Percentiles rank a stretch among this genome's conserved stretches.
Conservation (phyloP, 306 rosid species). For the Nissolia schottii region DNA sequence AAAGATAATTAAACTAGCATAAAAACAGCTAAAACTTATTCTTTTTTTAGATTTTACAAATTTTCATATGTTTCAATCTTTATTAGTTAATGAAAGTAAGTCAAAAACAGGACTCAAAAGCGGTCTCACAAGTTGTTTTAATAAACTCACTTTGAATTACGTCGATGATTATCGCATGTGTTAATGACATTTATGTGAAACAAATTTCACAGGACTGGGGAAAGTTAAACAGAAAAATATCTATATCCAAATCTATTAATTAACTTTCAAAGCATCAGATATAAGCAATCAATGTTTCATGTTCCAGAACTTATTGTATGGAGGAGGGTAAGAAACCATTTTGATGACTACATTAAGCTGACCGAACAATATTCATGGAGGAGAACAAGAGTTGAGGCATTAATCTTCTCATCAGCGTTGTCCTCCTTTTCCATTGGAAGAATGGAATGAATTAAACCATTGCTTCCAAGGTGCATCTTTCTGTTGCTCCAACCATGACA, state of each 20-base stretch:
- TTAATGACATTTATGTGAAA: no score
- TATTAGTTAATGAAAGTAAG: not conserved
- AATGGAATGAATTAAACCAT: constrained; percentile 51
- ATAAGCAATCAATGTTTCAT: not conserved
- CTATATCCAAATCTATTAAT: not conserved
- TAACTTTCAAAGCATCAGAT: not conserved
- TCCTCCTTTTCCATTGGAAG: constrained; percentile 41
- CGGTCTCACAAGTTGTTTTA: not conserved
- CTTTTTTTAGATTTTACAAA: no score
- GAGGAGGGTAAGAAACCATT: not conserved
- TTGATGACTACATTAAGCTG: not conserved
- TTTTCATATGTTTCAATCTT: no score
- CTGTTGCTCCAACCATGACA: constrained; percentile 90
- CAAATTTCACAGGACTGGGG: not conserved
- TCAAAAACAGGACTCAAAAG: not conserved
- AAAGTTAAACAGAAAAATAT: not conserved
- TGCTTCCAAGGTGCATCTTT: constrained; percentile 88
- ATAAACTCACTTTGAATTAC: not conserved
- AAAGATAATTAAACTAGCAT: no score
- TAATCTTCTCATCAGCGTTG: not conserved
- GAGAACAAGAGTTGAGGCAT: not conserved
- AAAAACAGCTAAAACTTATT: not conserved
- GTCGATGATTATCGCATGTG: no score
- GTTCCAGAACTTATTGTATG: not conserved
- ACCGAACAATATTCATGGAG: not conserved